phyloP scores from a whole-genome alignment of 257 asterid genomes.

The Paulownia fortunei region DNA sequence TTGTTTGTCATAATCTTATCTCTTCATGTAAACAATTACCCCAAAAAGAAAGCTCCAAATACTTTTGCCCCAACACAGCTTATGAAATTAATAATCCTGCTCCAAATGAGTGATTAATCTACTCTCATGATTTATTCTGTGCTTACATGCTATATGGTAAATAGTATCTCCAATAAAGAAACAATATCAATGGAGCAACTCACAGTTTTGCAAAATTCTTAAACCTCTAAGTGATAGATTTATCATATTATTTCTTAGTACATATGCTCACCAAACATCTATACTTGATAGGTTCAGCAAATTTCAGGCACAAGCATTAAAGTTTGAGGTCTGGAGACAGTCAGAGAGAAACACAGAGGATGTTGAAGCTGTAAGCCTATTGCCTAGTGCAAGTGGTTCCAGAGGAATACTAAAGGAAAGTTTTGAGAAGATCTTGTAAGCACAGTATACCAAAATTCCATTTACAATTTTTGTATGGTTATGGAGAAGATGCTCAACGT shows the following conservation, averaged over 20 bases:
- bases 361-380: not conserved
- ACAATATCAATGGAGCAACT: conserved; percentile 1
- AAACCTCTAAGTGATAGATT: not conserved
- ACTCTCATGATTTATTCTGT: not conserved
- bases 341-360: not conserved
- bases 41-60: not conserved
- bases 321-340: not conserved
- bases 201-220: too few species aligned
- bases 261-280: not conserved
- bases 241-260: not conserved
- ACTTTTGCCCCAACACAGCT: conserved; percentile 1
- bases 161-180: not conserved
- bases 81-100: not conserved
- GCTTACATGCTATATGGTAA: not conserved
- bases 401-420: not conserved
- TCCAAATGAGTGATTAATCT: not conserved
- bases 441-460: not conserved
- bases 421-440: not conserved
- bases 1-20: conserved; percentile 3
- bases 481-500: not conserved
- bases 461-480: not conserved
- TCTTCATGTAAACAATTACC: not conserved
- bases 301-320: not conserved
- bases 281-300: conserved; percentile 1
- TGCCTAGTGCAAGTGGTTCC: not conserved